These are phyloP conservation scores for Gossypium anomalum DNA, from an alignment of 345 rosid genomes.

Conservation along the genomic window DNA sequence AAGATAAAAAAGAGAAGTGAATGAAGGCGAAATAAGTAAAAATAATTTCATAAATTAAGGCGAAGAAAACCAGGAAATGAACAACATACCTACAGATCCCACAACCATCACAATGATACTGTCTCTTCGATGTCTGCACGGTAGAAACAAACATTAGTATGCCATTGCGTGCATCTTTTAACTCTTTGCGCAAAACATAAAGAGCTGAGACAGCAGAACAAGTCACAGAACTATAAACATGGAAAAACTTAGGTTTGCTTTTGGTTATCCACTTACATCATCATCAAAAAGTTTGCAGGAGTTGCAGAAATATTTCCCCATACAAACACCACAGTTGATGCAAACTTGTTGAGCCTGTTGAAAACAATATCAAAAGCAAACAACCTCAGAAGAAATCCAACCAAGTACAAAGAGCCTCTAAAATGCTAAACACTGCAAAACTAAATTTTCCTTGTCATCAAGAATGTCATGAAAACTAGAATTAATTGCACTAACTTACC, in stretches of 20 bases:
- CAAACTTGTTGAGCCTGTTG: conserved; percentile 64
- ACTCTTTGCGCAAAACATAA: background rate
- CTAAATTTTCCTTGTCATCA: background rate
- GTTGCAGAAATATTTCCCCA: conserved; percentile 77
- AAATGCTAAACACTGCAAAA: background rate
- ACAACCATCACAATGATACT: conserved; percentile 82
- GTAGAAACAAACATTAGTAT: conserved; percentile 6
- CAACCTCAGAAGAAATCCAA: background rate
- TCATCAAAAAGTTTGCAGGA: conserved; percentile 82
- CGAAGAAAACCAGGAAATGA: background rate
- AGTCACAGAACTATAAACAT: background rate
- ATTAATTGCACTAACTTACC: conserved; percentile 37
- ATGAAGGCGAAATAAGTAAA: background rate
- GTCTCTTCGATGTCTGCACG: conserved; percentile 65
- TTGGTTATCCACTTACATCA: conserved; percentile 49
- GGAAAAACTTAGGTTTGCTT: background rate
- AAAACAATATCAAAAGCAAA: conserved; percentile 14
- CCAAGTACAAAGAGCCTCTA: background rate
- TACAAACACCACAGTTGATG: conserved; percentile 72
- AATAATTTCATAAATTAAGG: background rate
- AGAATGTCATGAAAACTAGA: background rate
- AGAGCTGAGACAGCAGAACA: background rate
- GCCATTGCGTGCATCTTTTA: background rate
- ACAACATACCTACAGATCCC: conserved; percentile 84
- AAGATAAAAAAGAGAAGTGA: background rate